Base-by-base conservation (phyloP, 1,284 basidiomycete genomes). In the Dichomitus squalens region DNA sequence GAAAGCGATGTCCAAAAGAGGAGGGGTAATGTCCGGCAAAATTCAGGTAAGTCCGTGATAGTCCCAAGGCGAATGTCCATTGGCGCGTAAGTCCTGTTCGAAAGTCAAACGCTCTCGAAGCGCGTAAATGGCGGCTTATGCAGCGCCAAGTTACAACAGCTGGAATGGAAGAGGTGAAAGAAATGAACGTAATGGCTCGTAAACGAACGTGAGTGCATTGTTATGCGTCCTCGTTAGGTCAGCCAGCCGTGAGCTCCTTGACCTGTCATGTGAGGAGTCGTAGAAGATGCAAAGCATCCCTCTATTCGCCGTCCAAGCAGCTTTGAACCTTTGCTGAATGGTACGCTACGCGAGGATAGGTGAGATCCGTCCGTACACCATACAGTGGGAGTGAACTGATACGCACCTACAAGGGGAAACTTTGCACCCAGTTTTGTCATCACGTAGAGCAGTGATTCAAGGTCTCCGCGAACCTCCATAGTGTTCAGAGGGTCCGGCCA, bases 321-420 rank as follows among this genome's bases (percentile, higher is more conserved):
- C 68, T 70, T 58, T 79, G 77, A 38, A 75, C 70, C 63, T 78
- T 79, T 53, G 73, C 67, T 38, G 70, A 73, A 47, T 76, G 71
- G 56, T 77, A 79, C 29, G 66, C 72, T 74, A 21, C 9, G 11
- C 25, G 4, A 7, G 12, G 6, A 44, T 21, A 11, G 6, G 5
- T 12, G 18, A 39, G 25, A 25, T 9, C 2, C 14, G 14, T 31
- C 12, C 20, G 9, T 33, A 47, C 29, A 9, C 12, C 27, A 20
- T 25, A 23, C 14, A 20, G 27, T 21, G 18, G n/a, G 18, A 35
- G 11, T 11, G 21, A 25, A 20, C 16, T 2, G 31, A 14, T 41
- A 75, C 79, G 55, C 64, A 79, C 86, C 83, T 57, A 85, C 73
- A 60, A 89, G 73, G 29, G 85, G 85, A 68, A 86, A 86, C 49